phyloP scores from a whole-genome alignment of 2,329 filamentous ascomycete genomes.

The Fusarium aywerte region DNA sequence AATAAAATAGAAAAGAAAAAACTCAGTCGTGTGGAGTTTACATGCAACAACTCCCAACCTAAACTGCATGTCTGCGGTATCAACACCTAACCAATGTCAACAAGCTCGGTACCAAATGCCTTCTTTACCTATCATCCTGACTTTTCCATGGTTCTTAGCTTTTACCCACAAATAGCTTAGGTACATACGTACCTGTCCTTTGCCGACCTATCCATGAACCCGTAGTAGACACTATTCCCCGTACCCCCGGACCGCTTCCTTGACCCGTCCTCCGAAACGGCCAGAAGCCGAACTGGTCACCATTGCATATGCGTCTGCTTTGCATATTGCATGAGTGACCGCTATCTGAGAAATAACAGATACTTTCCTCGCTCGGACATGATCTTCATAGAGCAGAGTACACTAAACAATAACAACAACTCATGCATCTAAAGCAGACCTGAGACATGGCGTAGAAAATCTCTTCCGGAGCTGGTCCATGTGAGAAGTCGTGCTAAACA shows the following conservation, averaged over 20 bases:
- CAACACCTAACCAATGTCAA: not conserved
- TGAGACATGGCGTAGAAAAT: conserved; percentile 1
- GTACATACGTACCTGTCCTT: conserved; percentile 3
- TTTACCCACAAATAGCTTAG: not conserved
- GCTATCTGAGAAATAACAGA: conserved; percentile 15
- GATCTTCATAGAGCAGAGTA: not conserved
- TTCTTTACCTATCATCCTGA: conserved; percentile 1
- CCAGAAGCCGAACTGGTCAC: conserved; percentile 21
- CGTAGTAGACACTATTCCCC: conserved; percentile 4
- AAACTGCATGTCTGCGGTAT: conserved; percentile 2
- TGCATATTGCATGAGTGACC: conserved; percentile 32
- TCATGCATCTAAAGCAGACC: not conserved
- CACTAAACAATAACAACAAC: conserved; percentile 6
- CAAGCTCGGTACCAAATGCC: conserved; percentile 5
- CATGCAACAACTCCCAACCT: conserved; percentile 4
- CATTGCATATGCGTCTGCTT: conserved; percentile 13
- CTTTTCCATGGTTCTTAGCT: conserved; percentile 1
- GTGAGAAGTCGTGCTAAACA: not conserved
- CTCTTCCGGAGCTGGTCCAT: not conserved
- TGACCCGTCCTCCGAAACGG: conserved; percentile 27
- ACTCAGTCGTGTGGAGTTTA: conserved; percentile 1
- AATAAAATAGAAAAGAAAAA: conserved; percentile 15
- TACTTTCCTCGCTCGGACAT: not conserved
- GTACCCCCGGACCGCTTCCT: conserved; percentile 27
- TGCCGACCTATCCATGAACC: conserved; percentile 10